A percentile compares a stretch with the other conserved stretches of the same genome.
Evolutionary conservation across 2,329 filamentous ascomycete genomes (phyloP).

Genomic region (Ophiostoma sp.): DNA sequence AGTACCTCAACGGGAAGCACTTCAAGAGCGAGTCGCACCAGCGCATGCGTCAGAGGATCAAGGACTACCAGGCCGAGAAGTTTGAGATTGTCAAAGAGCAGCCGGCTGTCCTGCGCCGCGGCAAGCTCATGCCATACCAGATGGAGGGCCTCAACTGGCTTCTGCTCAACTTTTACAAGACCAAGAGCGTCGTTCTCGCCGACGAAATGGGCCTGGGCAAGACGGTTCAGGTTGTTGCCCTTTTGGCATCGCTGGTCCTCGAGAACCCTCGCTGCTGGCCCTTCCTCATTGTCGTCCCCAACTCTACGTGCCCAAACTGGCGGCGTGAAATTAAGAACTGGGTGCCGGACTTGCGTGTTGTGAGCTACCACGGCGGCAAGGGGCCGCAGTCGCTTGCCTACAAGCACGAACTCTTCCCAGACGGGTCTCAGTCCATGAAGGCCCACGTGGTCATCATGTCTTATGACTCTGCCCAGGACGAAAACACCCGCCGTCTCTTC

Average conservation of each 20-base stretch:
- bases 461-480: constrained; percentile 80
- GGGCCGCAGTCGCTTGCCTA: constrained; percentile 70
- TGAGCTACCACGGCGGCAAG: constrained; percentile 83
- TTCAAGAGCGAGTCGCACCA: constrained; percentile 53
- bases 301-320: constrained; percentile 97
- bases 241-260: constrained; percentile 68
- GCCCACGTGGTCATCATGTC: constrained; percentile 93
- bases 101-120: constrained; percentile 66
- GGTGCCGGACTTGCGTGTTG: constrained; percentile 78
- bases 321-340: constrained; percentile 91
- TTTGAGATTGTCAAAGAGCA: constrained; percentile 69
- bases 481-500: constrained; percentile 61
- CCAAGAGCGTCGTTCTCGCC: constrained; percentile 82
- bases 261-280: constrained; percentile 73
- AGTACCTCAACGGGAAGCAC: constrained; percentile 76
- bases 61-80: constrained; percentile 57
- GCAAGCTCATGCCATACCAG: constrained; percentile 83
- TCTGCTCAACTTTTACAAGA: constrained; percentile 77
- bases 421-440: constrained; percentile 60
- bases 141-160: constrained; percentile 93
- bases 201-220: constrained; percentile 99
- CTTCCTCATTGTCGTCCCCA: constrained; percentile 88
- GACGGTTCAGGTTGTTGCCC: constrained; percentile 84
- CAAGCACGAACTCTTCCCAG: constrained; percentile 78
- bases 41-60: constrained; percentile 62